Evolutionary conservation across 2,329 filamentous ascomycete genomes (phyloP).

Genomic region (Neurospora sp.): DNA sequence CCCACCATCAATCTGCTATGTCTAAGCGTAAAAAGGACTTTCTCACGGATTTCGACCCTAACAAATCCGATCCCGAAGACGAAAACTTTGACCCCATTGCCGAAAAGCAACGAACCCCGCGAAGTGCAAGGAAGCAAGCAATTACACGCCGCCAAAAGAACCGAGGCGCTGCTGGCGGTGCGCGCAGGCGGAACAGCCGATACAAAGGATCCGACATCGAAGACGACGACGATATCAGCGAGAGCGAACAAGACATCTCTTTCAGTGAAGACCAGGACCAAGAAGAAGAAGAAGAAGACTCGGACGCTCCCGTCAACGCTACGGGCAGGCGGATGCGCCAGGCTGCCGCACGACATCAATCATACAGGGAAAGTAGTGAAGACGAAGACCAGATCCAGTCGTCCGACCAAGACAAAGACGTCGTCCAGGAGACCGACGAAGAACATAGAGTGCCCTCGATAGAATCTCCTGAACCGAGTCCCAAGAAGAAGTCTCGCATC

Average conservation of each 20-base stretch:
- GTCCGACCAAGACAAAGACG: constrained; percentile 32
- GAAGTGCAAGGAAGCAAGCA: constrained; percentile 20
- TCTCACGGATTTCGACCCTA: constrained; percentile 53
- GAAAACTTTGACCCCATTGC: constrained; percentile 52
- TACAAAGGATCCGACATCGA: constrained; percentile 55
- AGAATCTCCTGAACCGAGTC: background rate
- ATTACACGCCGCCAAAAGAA: constrained; percentile 13
- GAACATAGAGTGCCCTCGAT: background rate
- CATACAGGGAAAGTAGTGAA: constrained; percentile 37
- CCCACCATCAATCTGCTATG: background rate
- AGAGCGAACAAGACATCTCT: constrained; percentile 42
- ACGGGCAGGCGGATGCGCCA: constrained; percentile 38
- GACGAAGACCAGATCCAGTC: constrained; percentile 26
- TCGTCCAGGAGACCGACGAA: constrained; percentile 18
- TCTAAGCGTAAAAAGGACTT: constrained; percentile 47
- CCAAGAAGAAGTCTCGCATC: constrained; percentile 17
- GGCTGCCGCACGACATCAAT: constrained; percentile 32
- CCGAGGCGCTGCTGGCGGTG: constrained; percentile 17
- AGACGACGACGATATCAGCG: constrained; percentile 47
- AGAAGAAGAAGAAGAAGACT: constrained; percentile 27
- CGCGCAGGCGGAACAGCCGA: constrained; percentile 29
- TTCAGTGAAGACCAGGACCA: constrained; percentile 34
- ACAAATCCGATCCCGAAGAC: constrained; percentile 57
- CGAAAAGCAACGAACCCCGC: constrained; percentile 28
- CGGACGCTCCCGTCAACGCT: constrained; percentile 27